A percentile compares a stretch with the other conserved stretches of the same genome.
These are phyloP conservation scores for Backusella australiensis DNA, from an alignment of 192 early-diverging fungal genomes.

Conservation along the genomic window DNA sequence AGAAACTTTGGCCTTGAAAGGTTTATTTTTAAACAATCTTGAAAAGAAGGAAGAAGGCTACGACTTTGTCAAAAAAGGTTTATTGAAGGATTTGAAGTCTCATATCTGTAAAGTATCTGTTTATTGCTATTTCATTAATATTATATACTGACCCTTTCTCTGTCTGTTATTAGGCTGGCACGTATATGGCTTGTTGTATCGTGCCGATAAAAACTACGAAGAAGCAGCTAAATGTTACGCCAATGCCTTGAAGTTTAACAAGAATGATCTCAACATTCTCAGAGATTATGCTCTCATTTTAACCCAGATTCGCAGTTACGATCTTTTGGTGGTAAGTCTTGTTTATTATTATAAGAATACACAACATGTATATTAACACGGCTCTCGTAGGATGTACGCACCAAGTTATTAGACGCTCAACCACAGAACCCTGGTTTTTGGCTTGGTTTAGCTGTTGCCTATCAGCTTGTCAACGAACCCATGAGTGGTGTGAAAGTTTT, in stretches of 20 bases:
- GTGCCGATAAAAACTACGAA: slow-evolving; percentile 89
- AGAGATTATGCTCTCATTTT: slow-evolving; percentile 87
- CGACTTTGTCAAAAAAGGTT: slow-evolving; percentile 80
- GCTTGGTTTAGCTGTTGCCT: slow-evolving; percentile 83
- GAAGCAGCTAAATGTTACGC: slow-evolving; percentile 92
- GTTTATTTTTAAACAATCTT: slow-evolving; percentile 85
- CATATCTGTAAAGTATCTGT: slow-evolving; percentile 71
- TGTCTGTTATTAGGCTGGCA: slow-evolving; percentile 76
- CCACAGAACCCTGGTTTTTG: slow-evolving; percentile 74
- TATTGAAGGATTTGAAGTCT: slow-evolving; percentile 76
- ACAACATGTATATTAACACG: background rate
- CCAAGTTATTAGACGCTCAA: slow-evolving; percentile 65
- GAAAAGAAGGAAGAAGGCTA: slow-evolving; percentile 93
- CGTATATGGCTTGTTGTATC: slow-evolving; percentile 90
- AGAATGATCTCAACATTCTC: slow-evolving; percentile 91
- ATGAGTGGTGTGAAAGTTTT: slow-evolving; percentile 77
- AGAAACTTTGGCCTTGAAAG: slow-evolving; percentile 96
- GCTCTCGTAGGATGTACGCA: slow-evolving; percentile 58
- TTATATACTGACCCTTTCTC: background rate
- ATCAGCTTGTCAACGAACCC: slow-evolving; percentile 75
- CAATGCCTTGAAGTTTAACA: slow-evolving; percentile 70
- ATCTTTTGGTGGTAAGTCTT: slow-evolving; percentile 63
- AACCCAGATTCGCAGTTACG: slow-evolving; percentile 84
- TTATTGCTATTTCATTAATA: background rate
- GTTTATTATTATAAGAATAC: background rate